Evolutionary conservation across 1,284 basidiomycete genomes (phyloP).

Genomic region (Fomes fomentarius): DNA sequence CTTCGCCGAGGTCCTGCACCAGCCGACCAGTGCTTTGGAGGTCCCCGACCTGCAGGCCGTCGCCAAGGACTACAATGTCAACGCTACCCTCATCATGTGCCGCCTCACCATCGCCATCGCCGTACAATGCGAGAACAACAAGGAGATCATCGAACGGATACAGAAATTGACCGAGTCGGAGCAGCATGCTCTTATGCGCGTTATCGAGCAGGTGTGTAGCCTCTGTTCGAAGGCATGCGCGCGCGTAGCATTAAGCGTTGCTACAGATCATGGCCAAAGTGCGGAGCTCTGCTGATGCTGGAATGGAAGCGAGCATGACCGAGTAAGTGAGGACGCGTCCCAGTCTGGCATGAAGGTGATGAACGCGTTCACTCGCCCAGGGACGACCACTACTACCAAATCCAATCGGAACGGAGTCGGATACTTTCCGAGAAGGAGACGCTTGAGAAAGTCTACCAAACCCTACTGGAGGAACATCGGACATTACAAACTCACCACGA

Average conservation of each 20-base stretch:
- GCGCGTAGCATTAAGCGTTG: neutral
- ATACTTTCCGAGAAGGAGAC: constrained; percentile 80
- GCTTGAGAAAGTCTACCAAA: constrained; percentile 76
- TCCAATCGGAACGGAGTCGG: constrained; percentile 79
- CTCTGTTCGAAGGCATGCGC: too few relatives aligned
- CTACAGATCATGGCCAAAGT: constrained; percentile 76
- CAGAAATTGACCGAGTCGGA: constrained; percentile 78
- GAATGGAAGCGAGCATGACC: constrained; percentile 66
- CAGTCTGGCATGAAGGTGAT: too few relatives aligned
- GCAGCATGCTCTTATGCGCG: constrained; percentile 85
- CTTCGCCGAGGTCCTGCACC: constrained; percentile 78
- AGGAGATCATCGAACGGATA: constrained; percentile 83
- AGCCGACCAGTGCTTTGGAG: constrained; percentile 71
- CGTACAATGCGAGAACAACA: constrained; percentile 87
- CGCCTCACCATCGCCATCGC: constrained; percentile 91
- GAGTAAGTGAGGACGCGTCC: constrained; percentile 56
- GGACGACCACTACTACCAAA: constrained; percentile 84
- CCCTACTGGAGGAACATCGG: constrained; percentile 78
- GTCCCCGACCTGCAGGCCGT: constrained; percentile 83
- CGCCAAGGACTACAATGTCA: constrained; percentile 71
- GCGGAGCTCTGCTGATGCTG: constrained; percentile 45
- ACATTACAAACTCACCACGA: constrained; percentile 71
- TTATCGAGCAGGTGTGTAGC: constrained; percentile 75
- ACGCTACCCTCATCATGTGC: constrained; percentile 77
- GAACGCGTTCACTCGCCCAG: constrained; percentile 39